Base-by-base conservation (phyloP, 352 stramenopile species). In the Pythium pectinolyticum region DNA sequence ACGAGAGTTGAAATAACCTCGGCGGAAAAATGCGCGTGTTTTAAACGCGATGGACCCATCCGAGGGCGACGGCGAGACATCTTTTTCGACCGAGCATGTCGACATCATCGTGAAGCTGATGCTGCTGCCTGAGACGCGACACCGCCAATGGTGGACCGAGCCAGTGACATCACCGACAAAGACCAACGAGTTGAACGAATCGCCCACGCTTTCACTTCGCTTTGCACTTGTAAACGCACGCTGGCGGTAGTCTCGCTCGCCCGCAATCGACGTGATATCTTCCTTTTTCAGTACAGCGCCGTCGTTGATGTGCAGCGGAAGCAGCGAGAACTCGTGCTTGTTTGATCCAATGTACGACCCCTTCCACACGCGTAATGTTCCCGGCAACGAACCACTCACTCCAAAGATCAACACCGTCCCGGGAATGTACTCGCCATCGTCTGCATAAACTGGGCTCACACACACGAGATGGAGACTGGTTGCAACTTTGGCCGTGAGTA, bases 51-150 rank as follows among this genome's bases (percentile, higher is more conserved):
- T 64, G 34, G 22, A 68, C 11, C 41, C 69, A 60, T 43, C 63
- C 49, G 39, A 34, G 25, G 55, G 37, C 64, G 40, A 17, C 8
- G 34, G 20, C 8, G 28, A 27, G 32, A 19, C 4, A 10, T 32
- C 15, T 19, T n/a, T 52, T 4, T 67, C 78, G 59, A 67, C 11
- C 1, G 47, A 58, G 28, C 39, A 72, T 1, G 51, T 64, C 11
- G 65, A 89, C 79, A 95, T 92, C 53, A 90, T 79, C 9, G 86
- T 86, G 45, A 92, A 92, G 28, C 79, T 66, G 60, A 93, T 86
- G 20, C 35, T 70, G 20, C 72, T 69, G 0, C 54, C 76, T 1
- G 70, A 65, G 34, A 89, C 59, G 1, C 80, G 83, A 41, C 86
- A 95, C 1, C 86, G 73, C 86, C 86, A 95, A 53, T 95, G 84